A percentile compares a stretch with the other conserved stretches of the same genome.
These are phyloP conservation scores for Asterella californica DNA, from an alignment of 225 moss, liverwort and hornwort species.

Conservation along the genomic window DNA sequence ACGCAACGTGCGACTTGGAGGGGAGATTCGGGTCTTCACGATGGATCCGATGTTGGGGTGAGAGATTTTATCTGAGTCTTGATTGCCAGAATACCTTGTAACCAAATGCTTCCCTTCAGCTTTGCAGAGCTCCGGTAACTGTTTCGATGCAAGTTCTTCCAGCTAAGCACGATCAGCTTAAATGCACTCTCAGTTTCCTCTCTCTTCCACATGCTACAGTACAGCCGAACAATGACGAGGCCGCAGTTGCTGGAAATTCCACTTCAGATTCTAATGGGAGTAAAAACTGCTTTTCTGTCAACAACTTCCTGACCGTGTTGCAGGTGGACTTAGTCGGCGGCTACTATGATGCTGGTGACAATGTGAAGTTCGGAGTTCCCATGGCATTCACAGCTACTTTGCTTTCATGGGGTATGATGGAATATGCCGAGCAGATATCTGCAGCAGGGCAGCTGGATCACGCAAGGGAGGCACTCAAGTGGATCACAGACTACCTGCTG, in stretches of 20 bases:
- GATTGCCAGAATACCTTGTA: no score
- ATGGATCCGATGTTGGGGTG: constrained; percentile 39
- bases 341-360: constrained; percentile 84
- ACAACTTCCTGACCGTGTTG: neutral
- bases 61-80: neutral
- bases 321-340: constrained; percentile 78
- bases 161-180: no score
- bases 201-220: no score
- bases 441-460: constrained; percentile 49
- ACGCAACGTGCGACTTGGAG: constrained; percentile 37
- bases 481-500: constrained; percentile 84
- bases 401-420: constrained; percentile 81
- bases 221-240: neutral
- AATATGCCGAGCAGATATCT: constrained; percentile 61
- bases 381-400: constrained; percentile 91
- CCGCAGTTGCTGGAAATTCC: neutral
- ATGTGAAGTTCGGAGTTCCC: constrained; percentile 86
- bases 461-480: constrained; percentile 53
- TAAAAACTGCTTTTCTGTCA: neutral
- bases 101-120: neutral
- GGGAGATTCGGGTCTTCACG: constrained; percentile 40
- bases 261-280: neutral
- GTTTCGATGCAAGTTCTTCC: neutral
- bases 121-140: neutral
- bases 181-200: no score